Base-by-base conservation (phyloP, 192 early-diverging fungal species). In the Rhizophagus clarus region DNA sequence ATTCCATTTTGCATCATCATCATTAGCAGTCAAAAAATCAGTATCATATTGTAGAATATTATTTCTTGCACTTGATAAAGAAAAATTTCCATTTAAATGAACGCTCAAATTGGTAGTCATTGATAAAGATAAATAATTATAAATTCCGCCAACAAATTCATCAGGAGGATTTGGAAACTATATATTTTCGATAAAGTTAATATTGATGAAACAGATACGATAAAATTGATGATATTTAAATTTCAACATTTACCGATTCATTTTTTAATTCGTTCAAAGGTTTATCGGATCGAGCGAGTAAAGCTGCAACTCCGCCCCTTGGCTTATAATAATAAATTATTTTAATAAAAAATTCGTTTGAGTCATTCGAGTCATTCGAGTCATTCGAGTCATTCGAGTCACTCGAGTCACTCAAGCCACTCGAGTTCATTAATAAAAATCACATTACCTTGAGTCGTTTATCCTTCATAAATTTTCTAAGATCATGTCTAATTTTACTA, bases 41-140 rank as follows among this genome's bases (percentile, higher is more conserved):
- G 12, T 42, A 22, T 22, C 47, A 14, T n/a, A 49, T 14, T 60
- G 28, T 12, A 60, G 26, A 56, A 85, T 42, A 8, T 31, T 71
- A 31, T 76, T 80, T 24, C 85, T 79, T 24, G 79, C 80, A 2
- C 81, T 83, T 4, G 80, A 78, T 31, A 85, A 22, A 4, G 74
- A 85, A 75, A 85, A 87, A 1, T 15, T 74, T 6, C 85, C 85
- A 72, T 85, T 85, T 32, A 85, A 40, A 42, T 86, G 82, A n/a
- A 87, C 85, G 4, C 66, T 70, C 20, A 86, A 20, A 10, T 42
- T 61, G 2, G 82, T 84, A 3, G 2, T 1, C 9, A 87, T 79
- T 10, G 84, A 56, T 1, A 85, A 78, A 4, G 85, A 82, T 3
- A 87, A 67, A 47, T 77, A 86, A 8, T 77, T 70, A 37, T 83